These are phyloP conservation scores for Talaromyces sp. DNA, from an alignment of 2,329 filamentous ascomycete species.

Conservation along the genomic window DNA sequence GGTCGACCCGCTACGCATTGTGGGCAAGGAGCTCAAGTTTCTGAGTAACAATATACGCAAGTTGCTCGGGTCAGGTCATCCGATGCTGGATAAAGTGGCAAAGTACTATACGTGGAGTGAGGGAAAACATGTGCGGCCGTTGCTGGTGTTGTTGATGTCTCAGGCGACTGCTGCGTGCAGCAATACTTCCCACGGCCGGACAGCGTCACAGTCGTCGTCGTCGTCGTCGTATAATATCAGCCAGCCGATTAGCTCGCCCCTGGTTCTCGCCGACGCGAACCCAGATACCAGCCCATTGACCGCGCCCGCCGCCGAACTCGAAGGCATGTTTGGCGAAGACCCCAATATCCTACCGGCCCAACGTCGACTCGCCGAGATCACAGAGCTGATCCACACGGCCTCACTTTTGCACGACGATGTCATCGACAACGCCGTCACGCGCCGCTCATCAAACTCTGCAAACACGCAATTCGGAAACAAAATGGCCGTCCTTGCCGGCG, in stretches of 20 bases:
- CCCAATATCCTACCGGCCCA: constrained; percentile 80
- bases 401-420: constrained; percentile 97
- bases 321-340: constrained; percentile 41
- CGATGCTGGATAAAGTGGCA: constrained; percentile 85
- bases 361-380: constrained; percentile 88
- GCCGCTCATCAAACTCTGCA: constrained; percentile 78
- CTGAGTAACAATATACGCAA: constrained; percentile 89
- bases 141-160: constrained; percentile 95
- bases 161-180: constrained; percentile 80
- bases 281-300: constrained; percentile 58
- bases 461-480: constrained; percentile 98
- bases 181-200: constrained; percentile 46
- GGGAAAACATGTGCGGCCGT: constrained; percentile 91
- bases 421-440: constrained; percentile 83
- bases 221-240: constrained; percentile 44
- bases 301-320: constrained; percentile 33
- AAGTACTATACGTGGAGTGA: constrained; percentile 98
- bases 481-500: constrained; percentile 96
- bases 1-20: constrained; percentile 81
- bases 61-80: constrained; percentile 89
- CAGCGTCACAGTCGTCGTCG: constrained; percentile 1
- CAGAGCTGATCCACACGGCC: constrained; percentile 94
- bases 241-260: constrained; percentile 54
- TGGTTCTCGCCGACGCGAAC: constrained; percentile 74
- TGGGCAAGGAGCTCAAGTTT: constrained; percentile 96